phyloP scores from a whole-genome alignment of 2,329 filamentous ascomycete genomes.

The Thermoascus crustaceus region DNA sequence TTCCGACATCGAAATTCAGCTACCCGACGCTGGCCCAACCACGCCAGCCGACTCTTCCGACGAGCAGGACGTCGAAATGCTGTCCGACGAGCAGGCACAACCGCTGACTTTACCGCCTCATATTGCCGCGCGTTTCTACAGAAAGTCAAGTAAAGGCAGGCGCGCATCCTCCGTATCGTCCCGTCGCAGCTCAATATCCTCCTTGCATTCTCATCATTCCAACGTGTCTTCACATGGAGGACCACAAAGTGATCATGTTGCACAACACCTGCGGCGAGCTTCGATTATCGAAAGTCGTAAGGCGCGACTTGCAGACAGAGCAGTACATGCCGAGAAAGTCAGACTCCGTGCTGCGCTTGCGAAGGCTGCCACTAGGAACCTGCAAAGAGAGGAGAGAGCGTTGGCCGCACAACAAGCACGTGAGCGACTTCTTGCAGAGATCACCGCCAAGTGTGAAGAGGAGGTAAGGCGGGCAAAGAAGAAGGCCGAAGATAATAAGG shows the following conservation, averaged over 20 bases:
- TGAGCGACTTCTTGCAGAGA: conserved; percentile 56
- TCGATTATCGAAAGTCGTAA: conserved; percentile 59
- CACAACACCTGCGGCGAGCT: conserved; percentile 56
- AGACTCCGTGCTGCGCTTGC: conserved; percentile 54
- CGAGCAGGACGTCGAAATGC: conserved; percentile 36
- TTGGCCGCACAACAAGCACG: conserved; percentile 56
- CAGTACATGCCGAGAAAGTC: conserved; percentile 59
- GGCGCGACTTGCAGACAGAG: conserved; percentile 55
- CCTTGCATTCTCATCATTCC: conserved; percentile 54
- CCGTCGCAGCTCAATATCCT: conserved; percentile 57
- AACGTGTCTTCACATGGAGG: conserved; percentile 41
- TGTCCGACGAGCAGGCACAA: conserved; percentile 26
- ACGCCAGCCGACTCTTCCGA: conserved; percentile 17
- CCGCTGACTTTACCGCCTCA: conserved; percentile 49
- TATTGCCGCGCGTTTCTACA: conserved; percentile 56
- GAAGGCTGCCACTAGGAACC: conserved; percentile 49
- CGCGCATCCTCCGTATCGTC: conserved; percentile 57
- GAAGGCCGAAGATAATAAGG: conserved; percentile 58
- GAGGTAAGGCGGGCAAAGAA: conserved; percentile 59
- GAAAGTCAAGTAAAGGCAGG: conserved; percentile 43
- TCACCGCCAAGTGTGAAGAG: conserved; percentile 57
- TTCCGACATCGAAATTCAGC: conserved; percentile 34
- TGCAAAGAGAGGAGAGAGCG: conserved; percentile 54
- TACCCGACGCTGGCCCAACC: conserved; percentile 27
- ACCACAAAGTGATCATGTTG: conserved; percentile 51